Percentiles rank a stretch among this genome's conserved stretches.
Conservation (phyloP, 768 basidiomycete species). For the Termitomyces sp. region DNA sequence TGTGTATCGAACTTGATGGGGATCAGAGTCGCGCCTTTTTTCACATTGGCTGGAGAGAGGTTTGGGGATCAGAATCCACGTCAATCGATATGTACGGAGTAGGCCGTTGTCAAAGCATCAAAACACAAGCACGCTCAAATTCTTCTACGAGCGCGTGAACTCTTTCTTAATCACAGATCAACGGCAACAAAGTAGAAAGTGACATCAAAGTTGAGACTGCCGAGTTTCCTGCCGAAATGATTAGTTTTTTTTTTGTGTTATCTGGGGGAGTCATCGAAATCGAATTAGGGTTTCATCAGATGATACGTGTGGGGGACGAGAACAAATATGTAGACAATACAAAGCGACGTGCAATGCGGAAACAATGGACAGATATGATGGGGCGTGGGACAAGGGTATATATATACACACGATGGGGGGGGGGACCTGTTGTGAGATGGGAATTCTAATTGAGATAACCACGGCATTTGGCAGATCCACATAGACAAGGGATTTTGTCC, state of each 20-base stretch:
- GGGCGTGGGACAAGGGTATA: background rate
- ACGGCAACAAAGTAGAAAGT: background rate
- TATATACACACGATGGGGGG: conserved; percentile 1
- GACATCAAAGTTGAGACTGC: background rate
- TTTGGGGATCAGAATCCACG: background rate
- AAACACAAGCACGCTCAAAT: background rate
- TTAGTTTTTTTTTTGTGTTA: background rate
- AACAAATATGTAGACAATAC: conserved; percentile 15
- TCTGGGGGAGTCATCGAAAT: background rate
- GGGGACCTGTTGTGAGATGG: background rate
- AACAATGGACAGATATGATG: conserved; percentile 8
- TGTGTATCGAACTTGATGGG: background rate
- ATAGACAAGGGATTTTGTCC: conserved; percentile 93
- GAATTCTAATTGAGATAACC: conserved; percentile 87
- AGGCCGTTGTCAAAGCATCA: background rate
- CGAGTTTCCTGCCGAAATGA: background rate
- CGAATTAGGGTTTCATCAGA: conserved; percentile 7
- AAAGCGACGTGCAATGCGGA: conserved; percentile 15
- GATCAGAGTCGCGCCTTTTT: background rate
- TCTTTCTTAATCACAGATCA: background rate
- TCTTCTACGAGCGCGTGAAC: too few relatives aligned
- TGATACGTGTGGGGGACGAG: background rate
- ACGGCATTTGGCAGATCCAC: conserved; percentile 86
- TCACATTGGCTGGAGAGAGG: background rate
- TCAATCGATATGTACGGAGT: background rate